These are phyloP conservation scores for Pseudopithomyces chartarum DNA, from an alignment of 2,329 filamentous ascomycete species.

Conservation along the genomic window DNA sequence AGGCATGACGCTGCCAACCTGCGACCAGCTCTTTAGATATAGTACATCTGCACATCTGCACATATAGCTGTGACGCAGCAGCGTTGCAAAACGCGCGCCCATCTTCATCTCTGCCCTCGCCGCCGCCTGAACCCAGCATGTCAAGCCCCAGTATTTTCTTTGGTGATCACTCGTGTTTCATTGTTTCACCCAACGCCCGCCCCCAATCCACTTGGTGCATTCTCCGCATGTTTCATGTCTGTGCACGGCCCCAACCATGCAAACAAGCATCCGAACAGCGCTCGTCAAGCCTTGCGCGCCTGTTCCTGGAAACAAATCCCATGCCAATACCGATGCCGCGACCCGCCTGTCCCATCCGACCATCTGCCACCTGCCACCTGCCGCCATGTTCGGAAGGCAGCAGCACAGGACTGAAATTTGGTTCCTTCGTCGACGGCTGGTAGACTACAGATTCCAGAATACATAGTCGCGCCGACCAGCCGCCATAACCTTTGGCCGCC, in stretches of 20 bases:
- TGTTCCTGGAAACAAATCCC: background rate
- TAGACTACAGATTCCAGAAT: no score
- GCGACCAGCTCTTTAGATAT: background rate
- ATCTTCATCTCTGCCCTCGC: slow-evolving; percentile 6
- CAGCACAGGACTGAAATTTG: no score
- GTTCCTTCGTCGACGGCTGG: no score
- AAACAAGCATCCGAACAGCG: slow-evolving; percentile 4
- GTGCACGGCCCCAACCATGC: background rate
- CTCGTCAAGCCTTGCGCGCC: background rate
- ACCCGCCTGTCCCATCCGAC: background rate
- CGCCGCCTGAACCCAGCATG: background rate
- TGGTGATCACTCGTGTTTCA: background rate
- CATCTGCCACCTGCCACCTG: no score
- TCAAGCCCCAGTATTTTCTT: background rate
- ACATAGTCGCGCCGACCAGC: background rate
- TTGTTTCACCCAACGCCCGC: slow-evolving; percentile 2
- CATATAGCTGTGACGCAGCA: background rate
- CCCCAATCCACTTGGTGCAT: background rate
- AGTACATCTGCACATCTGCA: no score
- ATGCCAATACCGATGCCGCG: background rate
- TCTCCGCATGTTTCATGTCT: slow-evolving; percentile 2
- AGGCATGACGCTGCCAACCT: background rate
- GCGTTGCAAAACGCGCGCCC: background rate
- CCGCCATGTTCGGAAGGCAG: background rate
- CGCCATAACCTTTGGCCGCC: background rate